A percentile compares a stretch with the other conserved stretches of the same genome.
These are phyloP conservation scores for Sporisorium iseilematis-ciliati DNA, from an alignment of 1,284 basidiomycete genomes.

Conservation along the genomic window DNA sequence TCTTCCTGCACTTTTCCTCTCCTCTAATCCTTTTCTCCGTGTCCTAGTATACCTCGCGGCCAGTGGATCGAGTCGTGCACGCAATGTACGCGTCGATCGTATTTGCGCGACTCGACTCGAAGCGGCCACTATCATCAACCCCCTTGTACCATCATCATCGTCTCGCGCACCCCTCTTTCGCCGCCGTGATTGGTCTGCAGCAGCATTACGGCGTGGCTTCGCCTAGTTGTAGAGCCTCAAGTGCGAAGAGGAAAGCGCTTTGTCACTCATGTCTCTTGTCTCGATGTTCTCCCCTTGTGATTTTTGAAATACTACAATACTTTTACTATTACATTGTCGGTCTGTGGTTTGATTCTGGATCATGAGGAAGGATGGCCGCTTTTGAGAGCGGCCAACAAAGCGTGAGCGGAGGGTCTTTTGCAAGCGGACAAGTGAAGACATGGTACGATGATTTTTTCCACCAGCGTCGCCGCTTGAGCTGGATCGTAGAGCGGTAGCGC, in stretches of 20 bases:
- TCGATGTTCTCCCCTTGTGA: neutral
- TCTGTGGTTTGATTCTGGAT: neutral
- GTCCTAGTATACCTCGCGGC: constrained; percentile 36
- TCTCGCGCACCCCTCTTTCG: neutral
- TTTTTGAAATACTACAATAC: constrained; percentile 24
- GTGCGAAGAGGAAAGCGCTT: neutral
- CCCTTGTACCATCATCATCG: constrained; percentile 24
- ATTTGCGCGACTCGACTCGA: neutral
- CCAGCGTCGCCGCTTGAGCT: neutral
- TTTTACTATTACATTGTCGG: constrained; percentile 1
- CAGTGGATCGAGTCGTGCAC: neutral
- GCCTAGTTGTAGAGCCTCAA: neutral
- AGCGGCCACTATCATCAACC: neutral
- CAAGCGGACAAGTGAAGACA: constrained; percentile 47
- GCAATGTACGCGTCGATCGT: neutral
- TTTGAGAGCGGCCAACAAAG: constrained; percentile 12
- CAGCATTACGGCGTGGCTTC: constrained; percentile 12
- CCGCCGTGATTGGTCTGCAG: constrained; percentile 1
- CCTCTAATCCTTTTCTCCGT: constrained; percentile 16
- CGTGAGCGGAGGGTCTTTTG: constrained; percentile 27
- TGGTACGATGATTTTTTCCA: constrained; percentile 18
- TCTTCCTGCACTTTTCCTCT: constrained; percentile 4
- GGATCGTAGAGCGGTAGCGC: constrained; percentile 12
- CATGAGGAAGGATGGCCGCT: neutral
- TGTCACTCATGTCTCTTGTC: neutral